Conservation (phyloP, 768 basidiomycete genomes). For the Boletus rubescentipes region DNA sequence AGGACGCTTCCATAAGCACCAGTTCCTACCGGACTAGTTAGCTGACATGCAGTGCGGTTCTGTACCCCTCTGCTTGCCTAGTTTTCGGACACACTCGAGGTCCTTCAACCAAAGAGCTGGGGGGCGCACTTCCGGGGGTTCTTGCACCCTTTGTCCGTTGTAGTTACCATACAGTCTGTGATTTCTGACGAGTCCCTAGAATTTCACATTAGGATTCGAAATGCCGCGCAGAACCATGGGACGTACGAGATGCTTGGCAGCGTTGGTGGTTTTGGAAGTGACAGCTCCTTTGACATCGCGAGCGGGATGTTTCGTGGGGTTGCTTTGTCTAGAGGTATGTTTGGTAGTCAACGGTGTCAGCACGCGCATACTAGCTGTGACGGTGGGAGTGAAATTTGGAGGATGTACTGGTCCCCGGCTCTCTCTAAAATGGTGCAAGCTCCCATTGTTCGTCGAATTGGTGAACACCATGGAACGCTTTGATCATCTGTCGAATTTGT, state of each 20-base stretch:
- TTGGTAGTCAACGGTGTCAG: slow-evolving; percentile 9
- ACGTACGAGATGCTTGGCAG: slow-evolving; percentile 9
- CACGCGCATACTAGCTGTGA: slow-evolving; percentile 15
- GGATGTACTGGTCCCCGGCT: not conserved
- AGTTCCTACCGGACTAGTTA: slow-evolving; percentile 32
- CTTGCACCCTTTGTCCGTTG: slow-evolving; percentile 17
- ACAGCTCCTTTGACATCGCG: slow-evolving; percentile 5
- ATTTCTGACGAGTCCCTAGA: slow-evolving; percentile 16
- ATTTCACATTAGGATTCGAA: slow-evolving; percentile 1
- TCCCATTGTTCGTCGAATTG: slow-evolving; percentile 24
- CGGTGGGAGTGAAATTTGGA: not conserved
- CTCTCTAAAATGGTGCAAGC: not conserved
- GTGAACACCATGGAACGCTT: slow-evolving; percentile 7
- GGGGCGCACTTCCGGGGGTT: slow-evolving; percentile 38
- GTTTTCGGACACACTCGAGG: slow-evolving; percentile 41
- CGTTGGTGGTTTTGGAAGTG: slow-evolving; percentile 4
- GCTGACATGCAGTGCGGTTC: not conserved
- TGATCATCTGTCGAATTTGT: slow-evolving; percentile 1
- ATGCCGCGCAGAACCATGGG: not conserved
- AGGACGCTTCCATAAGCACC: slow-evolving; percentile 45
- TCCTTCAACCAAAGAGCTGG: slow-evolving; percentile 37
- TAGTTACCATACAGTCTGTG: slow-evolving; percentile 9
- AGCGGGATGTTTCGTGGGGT: slow-evolving; percentile 12
- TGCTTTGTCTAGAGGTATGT: slow-evolving; percentile 1
- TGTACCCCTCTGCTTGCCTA: slow-evolving; percentile 32